phyloP scores from a whole-genome alignment of 805 yeast genomes.

The Lipomyces yamadae region DNA sequence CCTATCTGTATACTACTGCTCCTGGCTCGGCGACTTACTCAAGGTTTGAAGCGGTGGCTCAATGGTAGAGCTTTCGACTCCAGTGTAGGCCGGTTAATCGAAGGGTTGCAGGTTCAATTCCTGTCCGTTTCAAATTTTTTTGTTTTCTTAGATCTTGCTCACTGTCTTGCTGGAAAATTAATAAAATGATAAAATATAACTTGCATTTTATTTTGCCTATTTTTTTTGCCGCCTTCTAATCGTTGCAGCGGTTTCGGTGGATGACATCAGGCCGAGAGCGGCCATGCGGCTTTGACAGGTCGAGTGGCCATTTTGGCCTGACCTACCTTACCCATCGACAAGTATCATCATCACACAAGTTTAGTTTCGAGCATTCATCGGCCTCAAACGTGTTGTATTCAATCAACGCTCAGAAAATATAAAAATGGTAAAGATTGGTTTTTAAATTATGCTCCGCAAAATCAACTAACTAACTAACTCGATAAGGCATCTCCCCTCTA shows the following conservation, averaged over 20 bases:
- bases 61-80: slow-evolving; percentile 82
- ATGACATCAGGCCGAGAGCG: neutral
- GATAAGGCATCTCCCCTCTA: slow-evolving; percentile 26
- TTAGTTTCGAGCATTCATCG: too few relatives aligned
- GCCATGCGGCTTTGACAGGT: neutral
- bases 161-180: too few relatives aligned
- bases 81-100: slow-evolving; percentile 60
- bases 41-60: slow-evolving; percentile 68
- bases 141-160: slow-evolving; percentile 2
- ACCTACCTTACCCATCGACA: too few relatives aligned
- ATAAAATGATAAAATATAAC: too few relatives aligned
- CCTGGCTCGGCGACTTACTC: neutral
- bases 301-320: neutral
- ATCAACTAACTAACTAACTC: neutral
- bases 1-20: too few relatives aligned
- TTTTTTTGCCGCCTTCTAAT: too few relatives aligned
- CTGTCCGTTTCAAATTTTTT: slow-evolving; percentile 71
- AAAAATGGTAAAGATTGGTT: too few relatives aligned
- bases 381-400: too few relatives aligned
- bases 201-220: too few relatives aligned
- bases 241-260: too few relatives aligned
- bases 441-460: neutral
- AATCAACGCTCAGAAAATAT: too few relatives aligned
- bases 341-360: too few relatives aligned
- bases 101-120: slow-evolving; percentile 88